These are phyloP conservation scores for Eucalyptus cladocalyx DNA, from an alignment of 345 rosid genomes.

Conservation along the genomic window DNA sequence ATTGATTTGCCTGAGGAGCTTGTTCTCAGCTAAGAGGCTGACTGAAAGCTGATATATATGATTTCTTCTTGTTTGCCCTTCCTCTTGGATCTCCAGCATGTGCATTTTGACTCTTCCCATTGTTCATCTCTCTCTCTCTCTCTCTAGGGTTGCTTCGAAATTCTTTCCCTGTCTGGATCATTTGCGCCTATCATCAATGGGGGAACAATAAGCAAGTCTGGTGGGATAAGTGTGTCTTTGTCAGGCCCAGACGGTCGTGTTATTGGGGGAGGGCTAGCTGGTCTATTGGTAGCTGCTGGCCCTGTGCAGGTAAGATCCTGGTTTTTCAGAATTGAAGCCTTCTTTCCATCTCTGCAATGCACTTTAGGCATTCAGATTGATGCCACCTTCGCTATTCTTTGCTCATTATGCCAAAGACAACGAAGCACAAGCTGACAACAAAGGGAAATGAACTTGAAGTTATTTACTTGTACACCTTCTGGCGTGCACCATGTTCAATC, in stretches of 20 bases:
- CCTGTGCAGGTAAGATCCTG: conserved; percentile 30
- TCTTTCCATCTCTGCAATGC: not conserved
- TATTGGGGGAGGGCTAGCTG: conserved; percentile 41
- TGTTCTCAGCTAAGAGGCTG: not conserved
- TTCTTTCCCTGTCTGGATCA: conserved; percentile 40
- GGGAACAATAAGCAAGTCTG: conserved; percentile 35
- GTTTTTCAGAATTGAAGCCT: not conserved
- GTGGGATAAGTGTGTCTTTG: conserved; percentile 39
- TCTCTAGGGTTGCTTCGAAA: conserved; percentile 32
- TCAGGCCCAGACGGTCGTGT: conserved; percentile 43
- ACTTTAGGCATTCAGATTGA: not conserved
- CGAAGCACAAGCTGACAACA: not conserved
- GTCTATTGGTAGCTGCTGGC: conserved; percentile 32
- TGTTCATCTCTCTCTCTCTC: not conserved
- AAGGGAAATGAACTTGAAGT: not conserved
- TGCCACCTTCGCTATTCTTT: not conserved
- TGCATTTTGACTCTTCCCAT: not conserved
- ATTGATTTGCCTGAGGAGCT: not conserved
- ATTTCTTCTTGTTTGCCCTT: not conserved
- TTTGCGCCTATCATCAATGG: conserved; percentile 25
- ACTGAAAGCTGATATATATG: not conserved
- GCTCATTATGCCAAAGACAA: not conserved
- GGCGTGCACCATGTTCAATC: not conserved
- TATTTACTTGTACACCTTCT: not conserved
- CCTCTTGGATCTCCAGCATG: not conserved